A percentile compares a stretch with the other conserved stretches of the same genome.
These are phyloP conservation scores for Bombardia bombarda DNA, from an alignment of 495 filamentous ascomycete species.

Conservation along the genomic window DNA sequence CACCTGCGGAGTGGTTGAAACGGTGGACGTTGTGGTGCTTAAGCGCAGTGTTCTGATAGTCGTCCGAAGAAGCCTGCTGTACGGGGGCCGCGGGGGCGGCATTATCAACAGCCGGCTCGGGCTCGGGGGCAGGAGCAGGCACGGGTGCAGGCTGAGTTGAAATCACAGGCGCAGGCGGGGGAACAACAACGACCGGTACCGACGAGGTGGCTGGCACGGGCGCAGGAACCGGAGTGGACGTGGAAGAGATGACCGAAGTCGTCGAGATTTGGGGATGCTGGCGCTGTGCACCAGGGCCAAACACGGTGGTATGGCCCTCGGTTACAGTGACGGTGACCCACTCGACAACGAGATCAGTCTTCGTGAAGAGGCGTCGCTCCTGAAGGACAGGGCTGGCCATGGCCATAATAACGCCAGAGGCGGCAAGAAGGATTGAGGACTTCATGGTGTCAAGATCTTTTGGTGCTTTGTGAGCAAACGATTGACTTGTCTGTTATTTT, in stretches of 20 bases:
- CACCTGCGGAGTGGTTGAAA: conserved; percentile 65
- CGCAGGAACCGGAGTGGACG: neutral
- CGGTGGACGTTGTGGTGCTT: conserved; percentile 83
- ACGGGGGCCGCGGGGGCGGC: conserved; percentile 11
- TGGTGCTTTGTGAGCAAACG: conserved; percentile 7
- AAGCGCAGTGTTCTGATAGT: conserved; percentile 34
- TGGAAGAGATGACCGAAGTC: conserved; percentile 9
- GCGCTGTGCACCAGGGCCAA: conserved; percentile 8
- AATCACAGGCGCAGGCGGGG: conserved; percentile 9
- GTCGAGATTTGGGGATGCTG: neutral
- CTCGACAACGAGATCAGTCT: conserved; percentile 48
- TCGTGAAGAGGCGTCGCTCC: conserved; percentile 48
- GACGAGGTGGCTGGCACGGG: conserved; percentile 14
- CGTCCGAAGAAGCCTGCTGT: conserved; percentile 11
- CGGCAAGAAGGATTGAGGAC: conserved; percentile 53
- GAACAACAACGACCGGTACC: conserved; percentile 5
- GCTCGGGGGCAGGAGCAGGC: neutral
- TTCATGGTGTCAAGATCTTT: conserved; percentile 51
- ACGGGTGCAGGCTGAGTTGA: conserved; percentile 4
- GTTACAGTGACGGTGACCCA: conserved; percentile 57
- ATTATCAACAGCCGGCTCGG: neutral
- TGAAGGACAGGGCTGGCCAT: conserved; percentile 52
- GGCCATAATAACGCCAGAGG: conserved; percentile 54
- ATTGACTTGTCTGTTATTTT: too few species aligned
- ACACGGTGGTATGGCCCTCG: conserved; percentile 17